These are phyloP conservation scores for Ambrosiella cleistominuta DNA, from an alignment of 2,329 filamentous ascomycete genomes.

Conservation along the genomic window DNA sequence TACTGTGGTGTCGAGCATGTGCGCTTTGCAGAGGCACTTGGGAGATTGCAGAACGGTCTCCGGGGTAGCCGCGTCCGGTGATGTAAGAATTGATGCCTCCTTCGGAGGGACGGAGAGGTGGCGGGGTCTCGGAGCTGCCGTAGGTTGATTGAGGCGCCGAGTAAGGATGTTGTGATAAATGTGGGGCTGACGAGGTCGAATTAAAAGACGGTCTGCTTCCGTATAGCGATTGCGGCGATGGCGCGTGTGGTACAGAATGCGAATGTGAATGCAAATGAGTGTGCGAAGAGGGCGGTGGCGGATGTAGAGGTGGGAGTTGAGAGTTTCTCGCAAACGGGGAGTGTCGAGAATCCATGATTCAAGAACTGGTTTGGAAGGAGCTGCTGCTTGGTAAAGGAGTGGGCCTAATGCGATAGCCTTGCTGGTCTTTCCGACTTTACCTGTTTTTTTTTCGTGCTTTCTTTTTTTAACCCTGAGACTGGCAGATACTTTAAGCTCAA, in stretches of 20 bases:
- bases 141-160: conserved; percentile 1
- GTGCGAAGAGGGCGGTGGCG: neutral
- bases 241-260: conserved; percentile 1
- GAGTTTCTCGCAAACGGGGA: conserved; percentile 10
- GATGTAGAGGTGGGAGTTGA: conserved; percentile 8
- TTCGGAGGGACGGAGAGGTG: neutral
- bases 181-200: neutral
- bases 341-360: conserved; percentile 11
- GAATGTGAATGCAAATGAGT: conserved; percentile 5
- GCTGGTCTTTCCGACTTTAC: neutral
- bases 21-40: conserved; percentile 19
- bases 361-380: neutral
- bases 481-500: no score
- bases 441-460: neutral
- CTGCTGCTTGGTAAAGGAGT: conserved; percentile 1
- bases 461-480: neutral
- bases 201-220: neutral
- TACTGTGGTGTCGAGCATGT: conserved; percentile 27
- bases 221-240: conserved; percentile 1
- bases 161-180: conserved; percentile 1
- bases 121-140: neutral
- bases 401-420: conserved; percentile 1
- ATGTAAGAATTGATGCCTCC: conserved; percentile 6
- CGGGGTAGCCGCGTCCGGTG: conserved; percentile 7
- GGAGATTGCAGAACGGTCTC: conserved; percentile 11